Evolutionary conservation across 805 yeast species (phyloP).

Genomic region (Diddensiella santjacobensis): DNA sequence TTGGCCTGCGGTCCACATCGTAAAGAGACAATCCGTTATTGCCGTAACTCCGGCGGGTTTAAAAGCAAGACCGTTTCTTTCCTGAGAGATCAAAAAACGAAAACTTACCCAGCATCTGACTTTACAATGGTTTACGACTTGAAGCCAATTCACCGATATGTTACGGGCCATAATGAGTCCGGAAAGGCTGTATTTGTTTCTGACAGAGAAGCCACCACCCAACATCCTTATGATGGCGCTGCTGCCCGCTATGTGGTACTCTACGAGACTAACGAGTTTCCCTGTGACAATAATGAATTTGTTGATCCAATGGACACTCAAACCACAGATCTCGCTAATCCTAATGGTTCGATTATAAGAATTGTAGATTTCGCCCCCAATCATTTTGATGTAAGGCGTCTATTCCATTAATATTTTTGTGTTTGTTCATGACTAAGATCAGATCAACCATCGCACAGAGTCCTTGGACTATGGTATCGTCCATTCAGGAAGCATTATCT

Average conservation of each 20-base stretch:
- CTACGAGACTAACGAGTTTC: conserved; percentile 5
- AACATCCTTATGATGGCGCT: background rate
- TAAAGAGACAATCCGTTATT: no score
- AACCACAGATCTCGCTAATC: background rate
- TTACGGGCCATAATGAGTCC: conserved; percentile 3
- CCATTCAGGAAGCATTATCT: conserved; percentile 2
- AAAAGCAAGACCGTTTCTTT: no score
- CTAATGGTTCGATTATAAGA: conserved; percentile 3
- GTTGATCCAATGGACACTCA: conserved; percentile 3
- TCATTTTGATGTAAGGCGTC: background rate
- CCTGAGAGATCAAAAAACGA: no score
- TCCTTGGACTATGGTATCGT: conserved; percentile 7
- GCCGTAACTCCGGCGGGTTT: no score
- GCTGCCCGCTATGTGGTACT: background rate
- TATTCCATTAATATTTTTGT: background rate
- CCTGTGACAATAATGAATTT: conserved; percentile 3
- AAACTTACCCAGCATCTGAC: no score
- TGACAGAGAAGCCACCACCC: background rate
- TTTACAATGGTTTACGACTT: background rate
- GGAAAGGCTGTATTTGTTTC: conserved; percentile 3
- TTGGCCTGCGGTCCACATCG: no score
- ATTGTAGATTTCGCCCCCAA: conserved; percentile 5
- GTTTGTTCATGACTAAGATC: background rate
- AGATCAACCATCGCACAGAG: conserved; percentile 2
- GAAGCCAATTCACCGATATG: background rate